Conservation (phyloP, 371 early-diverging fungal genomes). For the Zancudomyces culisetae region DNA sequence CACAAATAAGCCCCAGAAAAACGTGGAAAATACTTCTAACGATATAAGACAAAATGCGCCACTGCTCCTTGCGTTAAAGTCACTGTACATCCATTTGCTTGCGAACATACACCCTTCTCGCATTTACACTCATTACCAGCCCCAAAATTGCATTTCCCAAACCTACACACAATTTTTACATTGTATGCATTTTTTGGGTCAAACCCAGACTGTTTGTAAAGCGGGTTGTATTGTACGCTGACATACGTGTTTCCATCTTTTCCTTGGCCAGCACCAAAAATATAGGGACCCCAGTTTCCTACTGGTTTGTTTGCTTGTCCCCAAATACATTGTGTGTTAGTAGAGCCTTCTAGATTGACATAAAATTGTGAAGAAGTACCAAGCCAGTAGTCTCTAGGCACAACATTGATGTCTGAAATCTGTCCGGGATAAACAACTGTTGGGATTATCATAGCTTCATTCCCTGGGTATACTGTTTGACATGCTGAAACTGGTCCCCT, state of each 20-base stretch:
- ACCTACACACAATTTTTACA: conserved; percentile 15
- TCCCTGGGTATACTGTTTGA: conserved; percentile 27
- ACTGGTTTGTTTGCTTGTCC: conserved; percentile 14
- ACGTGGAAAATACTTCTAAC: no score
- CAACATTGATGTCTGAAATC: conserved; percentile 12
- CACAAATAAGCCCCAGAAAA: no score
- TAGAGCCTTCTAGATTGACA: conserved; percentile 19
- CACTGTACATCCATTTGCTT: conserved; percentile 23
- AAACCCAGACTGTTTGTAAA: conserved; percentile 15
- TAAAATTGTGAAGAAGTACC: conserved; percentile 25
- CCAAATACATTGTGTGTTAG: conserved; percentile 20
- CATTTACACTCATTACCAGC: conserved; percentile 21
- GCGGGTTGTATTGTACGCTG: conserved; percentile 22
- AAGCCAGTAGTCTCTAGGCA: conserved; percentile 23
- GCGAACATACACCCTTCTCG: conserved; percentile 17
- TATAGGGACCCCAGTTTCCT: conserved; percentile 26
- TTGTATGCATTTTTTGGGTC: conserved; percentile 11
- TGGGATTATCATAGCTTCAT: conserved; percentile 28
- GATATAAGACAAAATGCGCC: conserved; percentile 20
- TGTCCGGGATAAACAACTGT: conserved; percentile 14
- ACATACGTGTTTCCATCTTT: conserved; percentile 24
- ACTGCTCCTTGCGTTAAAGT: conserved; percentile 10
- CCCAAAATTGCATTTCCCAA: conserved; percentile 21
- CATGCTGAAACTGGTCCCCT: conserved; percentile 21
- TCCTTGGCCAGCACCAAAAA: conserved; percentile 24